Evolutionary conservation across 2,329 filamentous ascomycete genomes (phyloP).

Genomic region (Rutstroemia sydowiana): DNA sequence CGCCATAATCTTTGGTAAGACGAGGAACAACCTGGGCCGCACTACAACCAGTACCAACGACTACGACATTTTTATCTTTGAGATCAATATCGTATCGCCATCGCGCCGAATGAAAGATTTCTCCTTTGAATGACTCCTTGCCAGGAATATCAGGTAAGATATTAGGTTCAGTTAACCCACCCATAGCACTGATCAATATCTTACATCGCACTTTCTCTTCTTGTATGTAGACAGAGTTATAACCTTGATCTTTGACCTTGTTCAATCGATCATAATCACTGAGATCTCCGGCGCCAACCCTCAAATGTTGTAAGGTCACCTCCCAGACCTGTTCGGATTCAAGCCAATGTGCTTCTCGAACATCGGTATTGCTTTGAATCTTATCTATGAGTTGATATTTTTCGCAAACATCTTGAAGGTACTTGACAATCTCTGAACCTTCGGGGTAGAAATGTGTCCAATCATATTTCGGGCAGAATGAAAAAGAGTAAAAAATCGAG

Average conservation of each 20-base stretch:
- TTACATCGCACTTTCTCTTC: constrained; percentile 46
- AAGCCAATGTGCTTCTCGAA: constrained; percentile 44
- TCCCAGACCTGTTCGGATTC: constrained; percentile 48
- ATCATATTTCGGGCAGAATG: constrained; percentile 51
- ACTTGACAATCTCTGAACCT: constrained; percentile 51
- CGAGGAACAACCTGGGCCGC: constrained; percentile 49
- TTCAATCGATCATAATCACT: constrained; percentile 39
- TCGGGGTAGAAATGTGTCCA: constrained; percentile 52
- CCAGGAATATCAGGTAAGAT: constrained; percentile 44
- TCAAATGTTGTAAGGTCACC: constrained; percentile 42
- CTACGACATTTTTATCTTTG: constrained; percentile 46
- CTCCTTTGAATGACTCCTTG: constrained; percentile 44
- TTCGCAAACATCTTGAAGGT: constrained; percentile 45
- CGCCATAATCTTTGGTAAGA: constrained; percentile 36
- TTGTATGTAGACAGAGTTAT: constrained; percentile 39
- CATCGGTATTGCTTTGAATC: constrained; percentile 50
- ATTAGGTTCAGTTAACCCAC: constrained; percentile 48
- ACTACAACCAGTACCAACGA: constrained; percentile 51
- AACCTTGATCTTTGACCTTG: constrained; percentile 37
- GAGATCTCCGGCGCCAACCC: constrained; percentile 47
- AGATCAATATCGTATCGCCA: constrained; percentile 48
- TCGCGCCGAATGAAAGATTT: constrained; percentile 50
- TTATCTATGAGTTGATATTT: constrained; percentile 50
- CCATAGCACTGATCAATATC: constrained; percentile 47
- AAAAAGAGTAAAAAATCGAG: constrained; percentile 50